Percentiles rank a stretch among this genome's conserved stretches.
Conservation (phyloP, 345 rosid species). For the Triadica sebifera region DNA sequence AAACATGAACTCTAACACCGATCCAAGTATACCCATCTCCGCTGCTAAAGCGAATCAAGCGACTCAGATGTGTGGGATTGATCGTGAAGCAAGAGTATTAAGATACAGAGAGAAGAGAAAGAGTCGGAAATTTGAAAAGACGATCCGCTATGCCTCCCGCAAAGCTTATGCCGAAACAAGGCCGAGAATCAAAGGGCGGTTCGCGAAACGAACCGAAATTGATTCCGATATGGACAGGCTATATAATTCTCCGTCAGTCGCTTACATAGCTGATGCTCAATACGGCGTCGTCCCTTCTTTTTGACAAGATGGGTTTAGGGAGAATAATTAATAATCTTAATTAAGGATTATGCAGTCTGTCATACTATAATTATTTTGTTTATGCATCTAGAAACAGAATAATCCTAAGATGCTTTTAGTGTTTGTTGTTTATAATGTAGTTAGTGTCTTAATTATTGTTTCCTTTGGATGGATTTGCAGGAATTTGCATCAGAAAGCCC, state of each 20-base stretch:
- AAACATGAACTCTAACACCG: neutral
- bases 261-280: constrained; percentile 23
- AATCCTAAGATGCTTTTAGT: constrained; percentile 1
- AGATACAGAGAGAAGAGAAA: constrained; percentile 47
- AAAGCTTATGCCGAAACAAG: constrained; percentile 49
- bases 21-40: constrained; percentile 1
- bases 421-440: neutral
- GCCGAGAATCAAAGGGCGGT: constrained; percentile 48
- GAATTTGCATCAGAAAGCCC: constrained; percentile 2
- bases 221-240: constrained; percentile 19
- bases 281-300: constrained; percentile 43
- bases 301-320: neutral
- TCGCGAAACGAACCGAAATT: constrained; percentile 35
- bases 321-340: neutral
- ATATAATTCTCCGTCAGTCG: constrained; percentile 5
- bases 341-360: neutral
- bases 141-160: constrained; percentile 49
- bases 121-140: constrained; percentile 44
- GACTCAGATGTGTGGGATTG: constrained; percentile 18
- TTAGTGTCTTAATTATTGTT: neutral
- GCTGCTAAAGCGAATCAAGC: constrained; percentile 9
- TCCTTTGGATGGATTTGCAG: neutral
- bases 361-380: neutral
- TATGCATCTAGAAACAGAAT: neutral
- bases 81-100: constrained; percentile 43